These are phyloP conservation scores for Discostella pseudostelligera DNA, from an alignment of 108 stramenopile genomes.

Conservation along the genomic window DNA sequence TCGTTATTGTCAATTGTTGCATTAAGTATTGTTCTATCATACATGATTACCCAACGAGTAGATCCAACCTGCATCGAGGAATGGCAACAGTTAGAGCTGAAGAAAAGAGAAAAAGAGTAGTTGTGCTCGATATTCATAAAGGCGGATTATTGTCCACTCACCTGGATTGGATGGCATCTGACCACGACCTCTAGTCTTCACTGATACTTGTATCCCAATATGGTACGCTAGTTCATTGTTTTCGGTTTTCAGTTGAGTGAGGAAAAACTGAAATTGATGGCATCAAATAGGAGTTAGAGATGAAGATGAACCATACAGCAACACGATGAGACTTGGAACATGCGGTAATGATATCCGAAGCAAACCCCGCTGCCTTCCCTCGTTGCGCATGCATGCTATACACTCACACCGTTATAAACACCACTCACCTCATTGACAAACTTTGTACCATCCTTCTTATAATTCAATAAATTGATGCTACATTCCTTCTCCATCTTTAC, in stretches of 20 bases:
- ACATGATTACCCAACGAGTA: slow-evolving; percentile 46
- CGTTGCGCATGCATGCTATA: not conserved
- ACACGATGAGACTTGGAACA: not conserved
- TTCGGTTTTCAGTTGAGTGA: slow-evolving; percentile 31
- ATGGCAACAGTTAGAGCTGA: not conserved
- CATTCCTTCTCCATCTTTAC: slow-evolving; percentile 39
- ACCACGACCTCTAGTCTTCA: slow-evolving; percentile 20
- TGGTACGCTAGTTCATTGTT: slow-evolving; percentile 31
- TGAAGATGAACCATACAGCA: too few species aligned
- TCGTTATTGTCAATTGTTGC: too few species aligned
- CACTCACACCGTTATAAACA: not conserved
- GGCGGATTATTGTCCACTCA: slow-evolving; percentile 5
- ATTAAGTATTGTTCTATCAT: too few species aligned
- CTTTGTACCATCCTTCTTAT: slow-evolving; percentile 44
- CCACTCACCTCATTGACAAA: slow-evolving; percentile 40
- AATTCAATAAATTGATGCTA: slow-evolving; percentile 45
- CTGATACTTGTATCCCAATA: slow-evolving; percentile 44
- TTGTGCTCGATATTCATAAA: not conserved
- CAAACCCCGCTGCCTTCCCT: not conserved
- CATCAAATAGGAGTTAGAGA: too few species aligned
- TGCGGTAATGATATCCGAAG: not conserved
- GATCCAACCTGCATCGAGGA: slow-evolving; percentile 31
- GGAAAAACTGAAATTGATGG: slow-evolving; percentile 25
- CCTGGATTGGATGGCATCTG: slow-evolving; percentile 44
- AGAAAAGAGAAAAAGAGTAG: not conserved